These are phyloP conservation scores for Cenococcum geophilum DNA, from an alignment of 495 filamentous ascomycete species.

Conservation along the genomic window DNA sequence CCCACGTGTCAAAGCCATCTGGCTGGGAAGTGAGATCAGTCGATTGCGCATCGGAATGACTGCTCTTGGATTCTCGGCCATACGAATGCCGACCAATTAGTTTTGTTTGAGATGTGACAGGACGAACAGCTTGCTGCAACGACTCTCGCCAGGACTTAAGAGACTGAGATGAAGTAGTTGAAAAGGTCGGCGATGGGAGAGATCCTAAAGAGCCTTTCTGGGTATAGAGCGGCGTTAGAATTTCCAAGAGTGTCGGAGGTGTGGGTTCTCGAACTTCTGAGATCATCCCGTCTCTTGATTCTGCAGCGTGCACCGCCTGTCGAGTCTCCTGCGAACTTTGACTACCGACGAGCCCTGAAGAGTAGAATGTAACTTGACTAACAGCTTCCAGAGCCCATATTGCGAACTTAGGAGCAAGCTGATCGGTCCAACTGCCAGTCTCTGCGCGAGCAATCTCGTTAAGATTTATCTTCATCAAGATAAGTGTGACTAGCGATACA, in stretches of 20 bases:
- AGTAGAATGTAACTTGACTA: constrained; percentile 17
- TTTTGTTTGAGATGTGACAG: constrained; percentile 31
- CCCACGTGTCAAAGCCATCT: constrained; percentile 65
- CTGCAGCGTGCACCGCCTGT: background rate
- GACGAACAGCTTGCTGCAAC: constrained; percentile 29
- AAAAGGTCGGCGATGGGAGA: constrained; percentile 29
- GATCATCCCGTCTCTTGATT: constrained; percentile 22
- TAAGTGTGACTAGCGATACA: constrained; percentile 17
- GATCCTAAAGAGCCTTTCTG: constrained; percentile 14
- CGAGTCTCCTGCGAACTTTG: background rate
- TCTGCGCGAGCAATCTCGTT: constrained; percentile 2
- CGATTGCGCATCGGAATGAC: constrained; percentile 23
- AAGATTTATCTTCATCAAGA: constrained; percentile 18
- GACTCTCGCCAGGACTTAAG: constrained; percentile 29
- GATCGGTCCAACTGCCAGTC: constrained; percentile 7
- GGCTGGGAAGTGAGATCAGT: constrained; percentile 19
- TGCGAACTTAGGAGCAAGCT: constrained; percentile 14
- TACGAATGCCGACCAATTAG: constrained; percentile 23
- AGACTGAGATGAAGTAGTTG: constrained; percentile 21
- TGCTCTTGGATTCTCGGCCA: constrained; percentile 18
- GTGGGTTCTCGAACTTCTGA: constrained; percentile 22
- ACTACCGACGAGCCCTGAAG: background rate
- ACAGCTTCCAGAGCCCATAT: constrained; percentile 22
- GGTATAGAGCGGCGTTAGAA: constrained; percentile 18
- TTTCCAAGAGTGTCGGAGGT: constrained; percentile 12